phyloP scores from a whole-genome alignment of 208 protist species.

The Trypanosoma boissoni region DNA sequence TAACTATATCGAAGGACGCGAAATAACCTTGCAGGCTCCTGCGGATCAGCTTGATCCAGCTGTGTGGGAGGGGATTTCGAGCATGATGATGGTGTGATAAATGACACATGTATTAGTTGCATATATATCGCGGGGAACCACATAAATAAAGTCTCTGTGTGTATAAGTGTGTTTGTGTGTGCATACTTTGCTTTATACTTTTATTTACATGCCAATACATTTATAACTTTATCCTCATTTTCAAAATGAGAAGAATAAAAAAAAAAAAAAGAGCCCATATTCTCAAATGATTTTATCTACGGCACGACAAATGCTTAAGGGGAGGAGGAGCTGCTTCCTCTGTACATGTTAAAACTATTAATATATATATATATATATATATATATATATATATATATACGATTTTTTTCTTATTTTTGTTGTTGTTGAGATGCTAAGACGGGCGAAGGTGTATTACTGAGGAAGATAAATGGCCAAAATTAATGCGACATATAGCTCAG shows the following conservation, averaged over 20 bases:
- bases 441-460: neutral
- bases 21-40: neutral
- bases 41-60: neutral
- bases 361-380: no score
- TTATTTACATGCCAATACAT: neutral
- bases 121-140: no score
- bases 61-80: no score
- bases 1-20: neutral
- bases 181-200: no score
- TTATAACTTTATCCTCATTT: conserved; percentile 5
- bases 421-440: neutral
- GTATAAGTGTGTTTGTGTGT: no score
- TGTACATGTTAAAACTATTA: no score
- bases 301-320: no score
- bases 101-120: no score
- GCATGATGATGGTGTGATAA: no score
- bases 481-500: conserved; percentile 83
- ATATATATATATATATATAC: neutral
- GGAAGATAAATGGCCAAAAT: conserved; percentile 72
- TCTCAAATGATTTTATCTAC: no score
- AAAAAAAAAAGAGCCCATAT: conserved; percentile 23
- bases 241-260: conserved; percentile 25
- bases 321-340: no score
- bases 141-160: no score
- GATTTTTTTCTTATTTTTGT: conserved; percentile 13